Conservation (phyloP, 2,329 filamentous ascomycete genomes). For the Claviceps humidiphila region DNA sequence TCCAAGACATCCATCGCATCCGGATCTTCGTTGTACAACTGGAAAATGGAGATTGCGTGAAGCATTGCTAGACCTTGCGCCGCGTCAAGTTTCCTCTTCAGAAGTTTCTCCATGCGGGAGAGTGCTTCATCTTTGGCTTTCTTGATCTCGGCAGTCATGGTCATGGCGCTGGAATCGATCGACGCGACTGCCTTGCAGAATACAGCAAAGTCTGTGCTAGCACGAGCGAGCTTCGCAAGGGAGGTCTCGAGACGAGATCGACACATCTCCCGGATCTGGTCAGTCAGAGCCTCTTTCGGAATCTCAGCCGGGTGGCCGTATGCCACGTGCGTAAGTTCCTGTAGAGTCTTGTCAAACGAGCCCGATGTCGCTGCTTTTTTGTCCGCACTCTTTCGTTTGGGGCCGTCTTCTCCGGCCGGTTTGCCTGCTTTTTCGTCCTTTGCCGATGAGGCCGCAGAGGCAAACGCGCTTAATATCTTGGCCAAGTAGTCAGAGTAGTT, state of each 20-base stretch:
- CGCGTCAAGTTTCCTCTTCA: conserved; percentile 27
- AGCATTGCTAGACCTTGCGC: conserved; percentile 63
- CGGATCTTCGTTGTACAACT: conserved; percentile 79
- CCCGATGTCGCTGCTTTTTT: conserved; percentile 12
- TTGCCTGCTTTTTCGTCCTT: neutral
- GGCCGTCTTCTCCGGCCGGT: neutral
- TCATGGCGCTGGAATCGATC: conserved; percentile 37
- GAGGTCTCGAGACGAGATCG: conserved; percentile 44
- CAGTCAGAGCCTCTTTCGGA: conserved; percentile 30
- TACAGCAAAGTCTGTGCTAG: conserved; percentile 36
- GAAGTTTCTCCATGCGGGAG: conserved; percentile 37
- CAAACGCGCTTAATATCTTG: conserved; percentile 31
- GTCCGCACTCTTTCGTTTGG: conserved; percentile 13
- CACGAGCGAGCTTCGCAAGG: conserved; percentile 43
- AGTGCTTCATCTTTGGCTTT: conserved; percentile 38
- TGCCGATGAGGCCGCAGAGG: conserved; percentile 7
- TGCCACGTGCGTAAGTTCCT: conserved; percentile 40
- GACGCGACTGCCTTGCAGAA: conserved; percentile 41
- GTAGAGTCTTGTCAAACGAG: conserved; percentile 28
- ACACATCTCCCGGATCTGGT: conserved; percentile 39
- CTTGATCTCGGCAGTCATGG: conserved; percentile 42
- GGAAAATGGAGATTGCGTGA: conserved; percentile 71
- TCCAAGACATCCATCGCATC: conserved; percentile 73
- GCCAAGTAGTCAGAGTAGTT: conserved; percentile 42
- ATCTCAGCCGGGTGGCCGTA: conserved; percentile 35